Percentiles rank a stretch among this genome's conserved stretches.
Evolutionary conservation across 495 filamentous ascomycete genomes (phyloP).

Genomic region (Penicillium samsonianum): DNA sequence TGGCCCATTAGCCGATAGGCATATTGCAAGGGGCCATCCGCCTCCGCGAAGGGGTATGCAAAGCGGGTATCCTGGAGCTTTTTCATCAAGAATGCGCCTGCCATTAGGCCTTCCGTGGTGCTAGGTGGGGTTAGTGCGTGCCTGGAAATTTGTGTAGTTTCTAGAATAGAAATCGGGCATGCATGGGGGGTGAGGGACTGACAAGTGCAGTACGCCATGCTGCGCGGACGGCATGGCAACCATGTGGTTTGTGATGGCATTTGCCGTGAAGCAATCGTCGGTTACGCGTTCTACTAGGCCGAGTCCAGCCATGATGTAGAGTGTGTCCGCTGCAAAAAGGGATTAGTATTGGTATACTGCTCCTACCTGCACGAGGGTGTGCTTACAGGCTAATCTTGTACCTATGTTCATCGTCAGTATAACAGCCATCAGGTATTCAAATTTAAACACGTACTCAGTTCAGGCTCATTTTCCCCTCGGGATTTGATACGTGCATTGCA

Average conservation of each 20-base stretch:
- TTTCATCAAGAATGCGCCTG: constrained; percentile 38
- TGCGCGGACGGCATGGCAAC: constrained; percentile 35
- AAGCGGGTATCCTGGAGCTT: constrained; percentile 38
- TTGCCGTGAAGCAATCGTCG: constrained; percentile 32
- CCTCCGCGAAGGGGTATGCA: constrained; percentile 38
- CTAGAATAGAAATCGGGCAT: neutral
- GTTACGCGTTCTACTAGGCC: constrained; percentile 34
- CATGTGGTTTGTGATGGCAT: constrained; percentile 39
- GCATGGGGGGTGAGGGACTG: constrained; percentile 12
- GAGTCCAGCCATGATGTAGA: constrained; percentile 41
- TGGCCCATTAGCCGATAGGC: constrained; percentile 38
- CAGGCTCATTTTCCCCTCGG: constrained; percentile 14
- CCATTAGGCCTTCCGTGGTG: constrained; percentile 40
- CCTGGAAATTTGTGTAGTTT: neutral
- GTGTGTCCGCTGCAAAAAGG: constrained; percentile 34
- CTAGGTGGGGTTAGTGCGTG: constrained; percentile 17
- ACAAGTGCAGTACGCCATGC: constrained; percentile 46
- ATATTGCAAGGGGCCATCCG: constrained; percentile 38
- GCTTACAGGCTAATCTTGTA: constrained; percentile 28
- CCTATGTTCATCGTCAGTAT: constrained; percentile 16
- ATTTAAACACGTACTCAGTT: constrained; percentile 23
- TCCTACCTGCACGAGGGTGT: neutral
- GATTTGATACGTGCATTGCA: constrained; percentile 19
- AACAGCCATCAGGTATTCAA: constrained; percentile 1
- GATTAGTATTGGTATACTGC: constrained; percentile 5